These are phyloP conservation scores for Helichrysum umbraculigerum DNA, from an alignment of 129 eudicot species.

Conservation along the genomic window DNA sequence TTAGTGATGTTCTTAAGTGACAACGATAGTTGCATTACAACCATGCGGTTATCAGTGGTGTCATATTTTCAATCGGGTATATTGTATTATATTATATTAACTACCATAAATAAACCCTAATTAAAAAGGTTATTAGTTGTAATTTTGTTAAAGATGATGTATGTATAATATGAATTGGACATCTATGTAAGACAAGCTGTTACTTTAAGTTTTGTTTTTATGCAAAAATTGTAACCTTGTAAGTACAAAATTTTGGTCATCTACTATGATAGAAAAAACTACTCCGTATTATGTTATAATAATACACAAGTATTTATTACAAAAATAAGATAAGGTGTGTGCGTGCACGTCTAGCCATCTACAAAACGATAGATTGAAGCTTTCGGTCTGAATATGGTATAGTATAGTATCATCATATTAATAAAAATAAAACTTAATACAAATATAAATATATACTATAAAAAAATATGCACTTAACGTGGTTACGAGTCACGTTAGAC, in stretches of 20 bases:
- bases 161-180: too few relatives aligned
- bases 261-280: not conserved
- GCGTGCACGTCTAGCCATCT: not conserved
- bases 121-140: too few relatives aligned
- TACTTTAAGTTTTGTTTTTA: not conserved
- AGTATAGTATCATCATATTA: too few relatives aligned
- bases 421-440: too few relatives aligned
- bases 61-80: not conserved
- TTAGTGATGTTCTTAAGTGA: slow-evolving; percentile 29
- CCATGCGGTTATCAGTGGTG: slow-evolving; percentile 13
- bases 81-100: too few relatives aligned
- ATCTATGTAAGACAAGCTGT: not conserved
- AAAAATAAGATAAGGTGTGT: not conserved
- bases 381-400: not conserved
- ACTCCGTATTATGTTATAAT: too few relatives aligned
- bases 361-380: not conserved
- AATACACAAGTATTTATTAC: not conserved
- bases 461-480: too few relatives aligned
- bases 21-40: slow-evolving; percentile 23
- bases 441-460: too few relatives aligned
- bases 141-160: too few relatives aligned
- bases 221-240: too few relatives aligned
- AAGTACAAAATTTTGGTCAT: not conserved
- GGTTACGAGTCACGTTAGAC: too few relatives aligned
- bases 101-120: too few relatives aligned